These are phyloP conservation scores for Pichia ethanolica DNA, from an alignment of 805 yeast genomes.

Conservation along the genomic window DNA sequence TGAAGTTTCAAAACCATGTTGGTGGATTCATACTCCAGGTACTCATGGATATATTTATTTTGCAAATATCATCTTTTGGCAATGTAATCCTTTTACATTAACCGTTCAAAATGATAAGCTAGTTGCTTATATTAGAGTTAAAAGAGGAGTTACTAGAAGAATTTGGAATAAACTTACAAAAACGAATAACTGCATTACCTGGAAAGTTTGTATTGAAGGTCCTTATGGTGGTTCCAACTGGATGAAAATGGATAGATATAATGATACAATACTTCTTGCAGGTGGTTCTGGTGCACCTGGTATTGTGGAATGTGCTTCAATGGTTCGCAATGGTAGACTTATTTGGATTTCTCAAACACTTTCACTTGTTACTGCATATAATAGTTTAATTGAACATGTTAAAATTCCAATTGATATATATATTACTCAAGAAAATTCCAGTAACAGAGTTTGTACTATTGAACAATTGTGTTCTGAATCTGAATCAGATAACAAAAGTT, in stretches of 20 bases:
- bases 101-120: constrained; percentile 33
- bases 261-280: constrained; percentile 47
- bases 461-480: neutral
- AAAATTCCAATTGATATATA: neutral
- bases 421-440: neutral
- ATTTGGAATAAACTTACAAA: constrained; percentile 26
- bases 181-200: constrained; percentile 3
- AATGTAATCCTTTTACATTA: constrained; percentile 66
- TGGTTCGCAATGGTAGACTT: constrained; percentile 16
- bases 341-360: constrained; percentile 1
- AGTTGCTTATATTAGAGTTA: constrained; percentile 36
- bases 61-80: constrained; percentile 48
- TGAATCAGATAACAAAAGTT: neutral
- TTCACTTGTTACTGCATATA: neutral
- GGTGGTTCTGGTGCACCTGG: constrained; percentile 72
- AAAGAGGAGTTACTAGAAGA: constrained; percentile 45
- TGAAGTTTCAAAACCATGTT: constrained; percentile 34
- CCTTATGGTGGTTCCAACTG: constrained; percentile 50
- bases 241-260: constrained; percentile 40
- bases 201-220: constrained; percentile 46
- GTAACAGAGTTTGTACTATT: neutral
- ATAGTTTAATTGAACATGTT: neutral
- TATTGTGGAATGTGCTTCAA: constrained; percentile 31
- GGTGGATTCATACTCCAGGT: constrained; percentile 48
- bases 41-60: constrained; percentile 51